Base-by-base conservation (phyloP, 2,329 filamentous ascomycete species). In the Pseudogymnoascus sp. region DNA sequence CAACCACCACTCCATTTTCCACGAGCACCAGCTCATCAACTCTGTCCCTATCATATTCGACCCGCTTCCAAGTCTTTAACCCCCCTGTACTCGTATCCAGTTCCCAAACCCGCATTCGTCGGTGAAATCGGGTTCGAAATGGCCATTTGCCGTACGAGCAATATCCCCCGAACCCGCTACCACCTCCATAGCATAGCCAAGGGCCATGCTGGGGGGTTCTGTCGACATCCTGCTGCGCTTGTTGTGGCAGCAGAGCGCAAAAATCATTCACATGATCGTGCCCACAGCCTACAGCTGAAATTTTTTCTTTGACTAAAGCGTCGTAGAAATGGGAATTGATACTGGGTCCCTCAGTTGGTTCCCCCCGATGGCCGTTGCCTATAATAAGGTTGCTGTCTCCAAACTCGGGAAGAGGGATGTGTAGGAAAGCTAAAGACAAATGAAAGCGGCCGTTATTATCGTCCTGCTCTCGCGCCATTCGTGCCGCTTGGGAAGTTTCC, bases 101-200 rank as follows among this genome's bases (percentile, higher is more conserved):
- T 71, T 97, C 93, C 73, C 92, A 97, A 51, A 97, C 82, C 62
- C 93, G 84, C 64, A 96, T 81, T 57, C 91, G 86, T 54, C 93
- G 88, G 71, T 91, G 81, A 74, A 88, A 96, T 6, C 87, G 88
- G 54, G 86, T 86, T 45, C 16, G 8, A 5, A 2, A 23, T 45
- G 40, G 40, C 40, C 40, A 21, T 63, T 63, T 66, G 34, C 68
- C 73, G 73, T 96, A 97, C 5, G 92, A 92, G 29, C 89, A 93
- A 73, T 97, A 97, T 1, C 93, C 93, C 64, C 93, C 93, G 70
- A 97, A 96, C 1, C 93, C 93, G 54, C 86, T 85, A 31, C 89
- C 93, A 45, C 93, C 93, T 11, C 86, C 92, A 75, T 97, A 96
- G 79, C 93, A 97, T 90, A 97, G 96, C 93, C 93, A 97, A 2